Conservation (phyloP, 2,329 filamentous ascomycete genomes). For the Xylaria digitata region DNA sequence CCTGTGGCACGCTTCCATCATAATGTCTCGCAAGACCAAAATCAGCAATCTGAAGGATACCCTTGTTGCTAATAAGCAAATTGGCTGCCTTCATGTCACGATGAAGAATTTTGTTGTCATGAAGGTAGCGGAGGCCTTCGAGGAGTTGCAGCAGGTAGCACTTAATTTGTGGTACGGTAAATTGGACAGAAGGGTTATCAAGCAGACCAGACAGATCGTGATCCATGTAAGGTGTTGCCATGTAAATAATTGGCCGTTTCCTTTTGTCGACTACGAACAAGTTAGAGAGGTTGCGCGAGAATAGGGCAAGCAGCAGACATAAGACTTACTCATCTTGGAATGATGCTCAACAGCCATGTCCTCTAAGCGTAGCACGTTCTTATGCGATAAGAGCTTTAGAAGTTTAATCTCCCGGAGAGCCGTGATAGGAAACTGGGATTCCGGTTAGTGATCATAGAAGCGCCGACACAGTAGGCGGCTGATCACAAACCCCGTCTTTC, state of each 20-base stretch:
- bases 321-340: slow-evolving; percentile 47
- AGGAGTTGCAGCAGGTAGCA: slow-evolving; percentile 96
- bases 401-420: slow-evolving; percentile 97
- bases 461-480: slow-evolving; percentile 3
- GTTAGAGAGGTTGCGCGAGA: slow-evolving; percentile 35
- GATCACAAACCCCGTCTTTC: slow-evolving; percentile 82
- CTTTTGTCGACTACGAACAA: slow-evolving; percentile 75
- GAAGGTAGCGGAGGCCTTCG: slow-evolving; percentile 88
- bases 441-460: slow-evolving; percentile 36
- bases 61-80: slow-evolving; percentile 92
- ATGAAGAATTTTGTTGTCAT: slow-evolving; percentile 90
- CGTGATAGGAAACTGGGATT: slow-evolving; percentile 87
- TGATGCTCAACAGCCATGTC: slow-evolving; percentile 94
- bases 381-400: slow-evolving; percentile 91
- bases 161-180: slow-evolving; percentile 93
- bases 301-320: slow-evolving; percentile 12
- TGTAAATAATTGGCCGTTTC: slow-evolving; percentile 91
- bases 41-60: slow-evolving; percentile 95
- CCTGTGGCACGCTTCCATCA: slow-evolving; percentile 81
- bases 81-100: slow-evolving; percentile 99
- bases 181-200: slow-evolving; percentile 90
- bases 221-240: slow-evolving; percentile 99
- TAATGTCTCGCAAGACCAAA: slow-evolving; percentile 96
- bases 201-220: slow-evolving; percentile 97
- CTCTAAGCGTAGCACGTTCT: slow-evolving; percentile 85